Percentiles rank a stretch among this genome's conserved stretches.
phyloP scores from a whole-genome alignment of 2,329 filamentous ascomycete genomes.

The Sporothrix brasiliensis region DNA sequence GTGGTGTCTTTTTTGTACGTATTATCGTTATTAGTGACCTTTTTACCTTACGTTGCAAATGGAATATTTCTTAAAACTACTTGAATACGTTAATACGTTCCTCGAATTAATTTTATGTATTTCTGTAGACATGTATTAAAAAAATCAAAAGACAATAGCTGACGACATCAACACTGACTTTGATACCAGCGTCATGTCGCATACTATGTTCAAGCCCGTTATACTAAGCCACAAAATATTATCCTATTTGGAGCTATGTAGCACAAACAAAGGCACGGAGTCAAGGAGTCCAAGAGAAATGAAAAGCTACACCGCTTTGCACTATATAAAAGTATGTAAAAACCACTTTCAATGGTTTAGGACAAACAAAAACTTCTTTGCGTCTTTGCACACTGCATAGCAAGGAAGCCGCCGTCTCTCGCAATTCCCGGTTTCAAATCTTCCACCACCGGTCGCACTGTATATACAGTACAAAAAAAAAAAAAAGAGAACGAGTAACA shows the following conservation, averaged over 20 bases:
- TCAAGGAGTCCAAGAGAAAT: background rate
- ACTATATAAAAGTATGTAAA: slow-evolving; percentile 10
- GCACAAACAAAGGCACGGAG: background rate
- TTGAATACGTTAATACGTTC: too few relatives aligned
- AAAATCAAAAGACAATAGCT: too few relatives aligned
- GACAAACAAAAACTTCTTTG: slow-evolving; percentile 23
- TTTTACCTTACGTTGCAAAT: too few relatives aligned
- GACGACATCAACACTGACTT: too few relatives aligned
- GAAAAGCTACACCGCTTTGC: slow-evolving; percentile 20
- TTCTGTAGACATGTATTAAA: too few relatives aligned
- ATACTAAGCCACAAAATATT: background rate
- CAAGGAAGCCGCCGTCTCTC: slow-evolving; percentile 20
- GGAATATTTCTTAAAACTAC: too few relatives aligned
- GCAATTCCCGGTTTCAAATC: background rate
- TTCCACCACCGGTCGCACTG: slow-evolving; percentile 16
- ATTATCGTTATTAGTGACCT: too few relatives aligned
- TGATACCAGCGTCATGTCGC: too few relatives aligned
- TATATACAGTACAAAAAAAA: slow-evolving; percentile 7
- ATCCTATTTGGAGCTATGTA: background rate
- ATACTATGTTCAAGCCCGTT: too few relatives aligned
- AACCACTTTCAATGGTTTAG: slow-evolving; percentile 13
- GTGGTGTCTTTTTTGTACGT: background rate
- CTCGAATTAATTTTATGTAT: too few relatives aligned
- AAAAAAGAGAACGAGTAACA: background rate
- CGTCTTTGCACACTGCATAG: slow-evolving; percentile 28